Evolutionary conservation across 164 flowering plant genomes (phyloP).

Genomic region (Magnolia sinica): DNA sequence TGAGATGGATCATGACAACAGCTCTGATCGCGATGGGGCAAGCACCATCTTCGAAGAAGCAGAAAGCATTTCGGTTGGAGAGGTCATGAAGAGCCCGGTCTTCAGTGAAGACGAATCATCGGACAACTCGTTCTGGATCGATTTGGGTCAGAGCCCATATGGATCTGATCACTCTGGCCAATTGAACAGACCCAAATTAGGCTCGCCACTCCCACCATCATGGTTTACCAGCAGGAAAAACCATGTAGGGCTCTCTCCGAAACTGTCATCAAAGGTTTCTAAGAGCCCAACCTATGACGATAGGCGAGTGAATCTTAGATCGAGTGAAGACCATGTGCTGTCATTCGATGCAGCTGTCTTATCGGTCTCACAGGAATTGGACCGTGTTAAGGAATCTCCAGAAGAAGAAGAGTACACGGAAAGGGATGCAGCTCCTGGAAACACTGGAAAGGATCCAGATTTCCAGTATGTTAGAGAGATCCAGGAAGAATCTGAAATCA

Average conservation of each 20-base stretch:
- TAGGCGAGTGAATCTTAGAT: conserved; percentile 18
- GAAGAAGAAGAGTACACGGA: conserved; percentile 37
- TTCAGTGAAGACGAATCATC: conserved; percentile 70
- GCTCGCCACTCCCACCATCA: conserved; percentile 56
- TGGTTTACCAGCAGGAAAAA: conserved; percentile 49
- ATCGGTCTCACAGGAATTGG: conserved; percentile 50
- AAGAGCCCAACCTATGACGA: conserved; percentile 42
- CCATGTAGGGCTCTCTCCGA: conserved; percentile 37
- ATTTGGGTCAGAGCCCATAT: conserved; percentile 67
- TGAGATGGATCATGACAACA: conserved; percentile 65
- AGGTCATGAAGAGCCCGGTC: conserved; percentile 68
- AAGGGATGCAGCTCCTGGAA: conserved; percentile 13
- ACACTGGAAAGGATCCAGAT: conserved; percentile 15
- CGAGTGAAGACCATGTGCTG: conserved; percentile 33
- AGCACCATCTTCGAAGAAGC: conserved; percentile 69
- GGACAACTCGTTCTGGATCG: conserved; percentile 64
- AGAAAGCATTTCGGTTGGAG: conserved; percentile 61
- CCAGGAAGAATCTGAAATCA: conserved; percentile 31
- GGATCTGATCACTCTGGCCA: conserved; percentile 44
- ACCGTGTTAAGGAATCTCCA: conserved; percentile 39
- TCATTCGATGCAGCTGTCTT: conserved; percentile 61
- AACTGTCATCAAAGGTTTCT: conserved; percentile 26
- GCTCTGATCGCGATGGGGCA: conserved; percentile 62
- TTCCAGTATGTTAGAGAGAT: conserved; percentile 30
- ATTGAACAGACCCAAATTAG: conserved; percentile 27